Base-by-base conservation (phyloP, 2,329 filamentous ascomycete species). In the Diaporthe amygdali region DNA sequence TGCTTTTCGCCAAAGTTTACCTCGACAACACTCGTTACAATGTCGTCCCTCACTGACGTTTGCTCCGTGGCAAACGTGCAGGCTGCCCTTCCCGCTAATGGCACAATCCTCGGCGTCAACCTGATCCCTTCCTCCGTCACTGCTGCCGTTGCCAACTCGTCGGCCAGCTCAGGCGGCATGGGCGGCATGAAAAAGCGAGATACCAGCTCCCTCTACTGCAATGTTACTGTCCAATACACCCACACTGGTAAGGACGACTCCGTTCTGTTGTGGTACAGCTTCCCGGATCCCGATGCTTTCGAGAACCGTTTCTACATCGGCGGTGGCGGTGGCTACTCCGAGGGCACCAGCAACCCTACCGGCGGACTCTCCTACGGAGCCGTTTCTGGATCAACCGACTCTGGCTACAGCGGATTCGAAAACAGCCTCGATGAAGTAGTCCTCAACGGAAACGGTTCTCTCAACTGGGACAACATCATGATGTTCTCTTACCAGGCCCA, bases 401-500 rank as follows among this genome's bases (percentile, higher is more conserved):
- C 79, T 15, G 84, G 84, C 4, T 86, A 85, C 70, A 83, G 81
- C 63, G 82, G 81, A 20, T 84, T 85, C 75, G 76, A 76, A 72
- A 76, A 77, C 69, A 80, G 76, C 71, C 82, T 78, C 54, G 79
- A 82, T 66, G 78, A 80, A 22, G 82, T 84, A 2, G 79, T 82
- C 17, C 78, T 87, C 1, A 76, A 78, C 63, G 83, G 78, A n/a
- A 88, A 89, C 70, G 86, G 86, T 14, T 84, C 84, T 3, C 80
- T 87, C 74, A 86, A 89, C 76, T 88, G 82, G 79, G 81, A 88
- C 41, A 78, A 83, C 1, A 79, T 83, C 3, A 82, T 85, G 78
- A 86, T 84, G 80, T 88, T 88, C 67, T 82, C 79, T 0, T 89
- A 89, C 78, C 80, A 84, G 72, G 87, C 84, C 0, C 78, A 88